A percentile compares a stretch with the other conserved stretches of the same genome.
Evolutionary conservation across 2,329 filamentous ascomycete genomes (phyloP).

Genomic region (Aspergillus novoparasiticus): DNA sequence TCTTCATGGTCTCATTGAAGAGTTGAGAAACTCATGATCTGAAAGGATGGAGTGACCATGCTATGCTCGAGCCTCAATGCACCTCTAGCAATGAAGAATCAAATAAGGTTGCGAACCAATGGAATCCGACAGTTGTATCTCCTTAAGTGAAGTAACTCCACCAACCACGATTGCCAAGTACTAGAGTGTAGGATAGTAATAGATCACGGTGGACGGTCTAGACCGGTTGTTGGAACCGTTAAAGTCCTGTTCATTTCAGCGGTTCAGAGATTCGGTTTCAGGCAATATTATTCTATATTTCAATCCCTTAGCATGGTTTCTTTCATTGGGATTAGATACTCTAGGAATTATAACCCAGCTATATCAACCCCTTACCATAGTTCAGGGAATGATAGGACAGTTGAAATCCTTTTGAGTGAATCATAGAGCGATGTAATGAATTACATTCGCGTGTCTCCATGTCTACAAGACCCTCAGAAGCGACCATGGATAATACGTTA

Average conservation of each 20-base stretch:
- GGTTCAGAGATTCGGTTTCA: fast-evolving
- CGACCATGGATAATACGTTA: too few species aligned
- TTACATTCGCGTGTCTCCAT: too few species aligned
- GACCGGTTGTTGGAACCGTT: background rate
- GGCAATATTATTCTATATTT: background rate
- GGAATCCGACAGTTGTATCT: background rate
- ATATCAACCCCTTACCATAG: background rate
- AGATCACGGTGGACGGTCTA: background rate
- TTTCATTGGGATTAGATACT: background rate
- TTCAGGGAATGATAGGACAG: too few species aligned
- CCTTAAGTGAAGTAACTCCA: background rate
- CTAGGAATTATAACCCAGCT: background rate
- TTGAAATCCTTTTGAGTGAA: too few species aligned
- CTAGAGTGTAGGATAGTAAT: background rate
- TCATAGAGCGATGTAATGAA: too few species aligned
- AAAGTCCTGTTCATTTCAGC: background rate
- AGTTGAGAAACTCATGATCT: background rate
- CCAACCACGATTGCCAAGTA: background rate
- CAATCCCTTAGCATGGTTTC: background rate
- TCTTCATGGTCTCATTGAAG: too few species aligned
- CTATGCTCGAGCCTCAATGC: background rate
- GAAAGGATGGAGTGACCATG: background rate
- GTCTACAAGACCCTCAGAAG: too few species aligned
- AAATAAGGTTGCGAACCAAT: background rate
- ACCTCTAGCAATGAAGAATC: background rate